Evolutionary conservation across 1,284 basidiomycete genomes (phyloP).

Genomic region (Cutaneotrichosporon arboriforme): DNA sequence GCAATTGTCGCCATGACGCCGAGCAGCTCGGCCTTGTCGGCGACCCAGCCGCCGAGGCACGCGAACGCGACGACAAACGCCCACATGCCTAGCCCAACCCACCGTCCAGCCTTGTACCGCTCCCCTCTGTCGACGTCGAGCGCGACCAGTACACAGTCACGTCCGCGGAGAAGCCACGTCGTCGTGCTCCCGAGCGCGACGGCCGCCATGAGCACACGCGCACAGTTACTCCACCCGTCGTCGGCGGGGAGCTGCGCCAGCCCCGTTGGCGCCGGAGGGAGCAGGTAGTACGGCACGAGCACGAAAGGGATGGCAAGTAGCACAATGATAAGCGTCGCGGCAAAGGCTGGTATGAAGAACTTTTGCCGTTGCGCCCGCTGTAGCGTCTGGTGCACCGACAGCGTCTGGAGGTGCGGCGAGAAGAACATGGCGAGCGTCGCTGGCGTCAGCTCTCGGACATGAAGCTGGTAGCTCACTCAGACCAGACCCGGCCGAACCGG

Average conservation of each 20-base stretch:
- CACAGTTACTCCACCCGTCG: slow-evolving; percentile 46
- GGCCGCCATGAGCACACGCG: slow-evolving; percentile 38
- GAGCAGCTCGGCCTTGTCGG: slow-evolving; percentile 42
- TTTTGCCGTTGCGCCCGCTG: slow-evolving; percentile 34
- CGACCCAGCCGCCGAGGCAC: slow-evolving; percentile 37
- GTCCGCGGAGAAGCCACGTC: slow-evolving; percentile 42
- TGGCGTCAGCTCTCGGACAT: slow-evolving; percentile 11
- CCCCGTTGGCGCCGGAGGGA: slow-evolving; percentile 27
- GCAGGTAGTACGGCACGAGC: slow-evolving; percentile 49
- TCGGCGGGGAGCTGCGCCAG: slow-evolving; percentile 34
- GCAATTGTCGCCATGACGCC: slow-evolving; percentile 41
- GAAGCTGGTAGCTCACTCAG: slow-evolving; percentile 25
- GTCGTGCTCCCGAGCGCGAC: slow-evolving; percentile 35
- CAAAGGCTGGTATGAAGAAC: slow-evolving; percentile 41
- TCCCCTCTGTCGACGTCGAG: slow-evolving; percentile 40
- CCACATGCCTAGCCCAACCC: slow-evolving; percentile 44
- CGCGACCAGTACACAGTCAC: slow-evolving; percentile 38
- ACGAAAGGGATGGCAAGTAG: slow-evolving; percentile 43
- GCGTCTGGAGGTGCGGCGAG: slow-evolving; percentile 45
- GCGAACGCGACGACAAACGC: slow-evolving; percentile 30
- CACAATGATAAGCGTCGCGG: slow-evolving; percentile 33
- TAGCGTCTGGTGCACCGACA: slow-evolving; percentile 42
- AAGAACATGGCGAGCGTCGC: slow-evolving; percentile 45
- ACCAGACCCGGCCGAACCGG: slow-evolving; percentile 36
- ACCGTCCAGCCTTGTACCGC: slow-evolving; percentile 35